phyloP scores from a whole-genome alignment of 306 rosid genomes.

The Pueraria montana region DNA sequence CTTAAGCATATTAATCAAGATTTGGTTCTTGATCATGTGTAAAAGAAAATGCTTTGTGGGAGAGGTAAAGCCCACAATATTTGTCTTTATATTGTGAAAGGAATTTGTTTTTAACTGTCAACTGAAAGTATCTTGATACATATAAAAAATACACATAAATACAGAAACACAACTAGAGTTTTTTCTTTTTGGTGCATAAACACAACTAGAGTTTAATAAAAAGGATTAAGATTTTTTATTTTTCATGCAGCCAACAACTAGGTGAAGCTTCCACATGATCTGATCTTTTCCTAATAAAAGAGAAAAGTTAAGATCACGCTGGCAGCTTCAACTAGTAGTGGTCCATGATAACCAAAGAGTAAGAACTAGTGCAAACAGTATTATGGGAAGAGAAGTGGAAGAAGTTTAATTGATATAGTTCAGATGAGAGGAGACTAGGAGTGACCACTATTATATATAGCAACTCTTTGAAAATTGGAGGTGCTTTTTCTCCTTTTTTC shows the following conservation, averaged over 20 bases:
- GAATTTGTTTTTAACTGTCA: background rate
- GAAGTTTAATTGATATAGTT: conserved; percentile 53
- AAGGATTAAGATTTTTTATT: conserved; percentile 38
- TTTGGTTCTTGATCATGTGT: background rate
- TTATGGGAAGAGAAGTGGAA: conserved; percentile 21
- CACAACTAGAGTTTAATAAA: conserved; percentile 29
- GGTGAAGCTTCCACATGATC: conserved; percentile 96
- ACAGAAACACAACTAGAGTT: conserved; percentile 24
- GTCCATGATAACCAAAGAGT: conserved; percentile 50
- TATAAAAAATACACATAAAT: background rate
- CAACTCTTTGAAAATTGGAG: no score
- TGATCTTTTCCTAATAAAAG: conserved; percentile 59
- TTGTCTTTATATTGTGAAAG: background rate
- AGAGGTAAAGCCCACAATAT: background rate
- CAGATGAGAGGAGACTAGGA: background rate
- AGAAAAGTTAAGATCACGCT: conserved; percentile 92
- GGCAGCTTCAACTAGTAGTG: conserved; percentile 96
- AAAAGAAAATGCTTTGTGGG: background rate
- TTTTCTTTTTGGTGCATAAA: no score
- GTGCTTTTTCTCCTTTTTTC: no score
- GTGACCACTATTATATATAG: conserved; percentile 57
- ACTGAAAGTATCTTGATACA: background rate
- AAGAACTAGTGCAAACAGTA: background rate
- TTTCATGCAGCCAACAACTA: conserved; percentile 61
- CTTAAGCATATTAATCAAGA: background rate